Evolutionary conservation across 495 filamentous ascomycete species (phyloP).

Genomic region (Penicillium cataractarum): DNA sequence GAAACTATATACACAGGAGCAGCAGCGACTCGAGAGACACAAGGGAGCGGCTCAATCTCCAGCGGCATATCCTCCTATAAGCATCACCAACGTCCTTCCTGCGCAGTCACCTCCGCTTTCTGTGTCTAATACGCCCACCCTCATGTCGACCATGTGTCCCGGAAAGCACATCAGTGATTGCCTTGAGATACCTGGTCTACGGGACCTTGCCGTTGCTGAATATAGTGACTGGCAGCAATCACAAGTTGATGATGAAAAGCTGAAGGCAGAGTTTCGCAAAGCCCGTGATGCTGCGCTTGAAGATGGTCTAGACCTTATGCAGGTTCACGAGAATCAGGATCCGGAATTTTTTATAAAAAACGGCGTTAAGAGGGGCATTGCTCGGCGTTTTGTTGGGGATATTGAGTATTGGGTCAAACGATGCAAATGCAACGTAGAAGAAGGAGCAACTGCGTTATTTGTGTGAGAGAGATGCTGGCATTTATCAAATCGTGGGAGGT

Average conservation of each 20-base stretch:
- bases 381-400: conserved; percentile 25
- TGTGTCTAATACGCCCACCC: conserved; percentile 2
- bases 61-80: conserved; percentile 10
- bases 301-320: conserved; percentile 30
- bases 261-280: conserved; percentile 24
- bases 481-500: conserved; percentile 1
- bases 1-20: conserved; percentile 9
- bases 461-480: conserved; percentile 1
- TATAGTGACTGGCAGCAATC: conserved; percentile 30
- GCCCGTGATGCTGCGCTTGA: conserved; percentile 26
- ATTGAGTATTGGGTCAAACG: conserved; percentile 15
- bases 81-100: conserved; percentile 13
- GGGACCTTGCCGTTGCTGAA: conserved; percentile 17
- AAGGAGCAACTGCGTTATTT: background rate
- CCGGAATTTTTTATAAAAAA: conserved; percentile 32
- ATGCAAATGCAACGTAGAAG: conserved; percentile 8
- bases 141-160: conserved; percentile 3
- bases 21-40: conserved; percentile 9
- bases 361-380: conserved; percentile 29
- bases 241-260: conserved; percentile 20
- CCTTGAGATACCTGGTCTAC: conserved; percentile 10
- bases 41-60: conserved; percentile 6
- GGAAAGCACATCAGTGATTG: background rate
- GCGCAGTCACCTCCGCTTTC: conserved; percentile 9
- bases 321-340: conserved; percentile 32